These are phyloP conservation scores for Ilex aquifolium DNA, from an alignment of 257 asterid genomes.

Conservation along the genomic window DNA sequence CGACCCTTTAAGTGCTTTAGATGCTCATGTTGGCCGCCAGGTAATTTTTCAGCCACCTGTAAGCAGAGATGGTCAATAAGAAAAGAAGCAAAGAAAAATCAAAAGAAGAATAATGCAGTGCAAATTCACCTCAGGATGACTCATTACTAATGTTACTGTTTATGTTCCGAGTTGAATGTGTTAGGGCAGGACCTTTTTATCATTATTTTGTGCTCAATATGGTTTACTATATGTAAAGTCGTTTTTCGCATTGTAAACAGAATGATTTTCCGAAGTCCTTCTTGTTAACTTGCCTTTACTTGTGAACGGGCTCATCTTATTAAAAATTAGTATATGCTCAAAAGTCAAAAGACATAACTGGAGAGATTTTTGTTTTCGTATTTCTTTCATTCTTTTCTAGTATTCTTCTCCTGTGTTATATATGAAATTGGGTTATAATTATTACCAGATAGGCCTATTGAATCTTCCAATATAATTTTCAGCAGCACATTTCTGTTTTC, in stretches of 20 bases:
- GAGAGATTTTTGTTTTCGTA: not conserved
- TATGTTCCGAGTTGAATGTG: too few species aligned
- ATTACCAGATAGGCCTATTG: too few species aligned
- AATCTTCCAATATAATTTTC: too few species aligned
- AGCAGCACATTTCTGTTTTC: too few species aligned
- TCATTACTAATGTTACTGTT: too few species aligned
- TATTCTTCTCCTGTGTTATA: not conserved
- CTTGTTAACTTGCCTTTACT: not conserved
- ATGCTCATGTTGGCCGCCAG: slow-evolving; percentile 98
- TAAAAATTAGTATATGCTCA: too few species aligned
- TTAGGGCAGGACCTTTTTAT: too few species aligned
- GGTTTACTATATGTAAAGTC: not conserved
- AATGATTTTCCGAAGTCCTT: too few species aligned
- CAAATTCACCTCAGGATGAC: not conserved
- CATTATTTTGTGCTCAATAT: not conserved
- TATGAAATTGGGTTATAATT: not conserved
- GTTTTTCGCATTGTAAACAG: not conserved
- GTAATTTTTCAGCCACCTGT: slow-evolving; percentile 24
- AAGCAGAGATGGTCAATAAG: too few species aligned
- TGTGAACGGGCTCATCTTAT: not conserved
- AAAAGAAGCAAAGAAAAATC: too few species aligned
- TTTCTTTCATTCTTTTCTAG: not conserved
- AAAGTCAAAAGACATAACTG: too few species aligned
- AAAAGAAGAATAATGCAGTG: too few species aligned
- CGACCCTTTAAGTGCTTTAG: slow-evolving; percentile 97